A percentile compares a stretch with the other conserved stretches of the same genome.
Conservation (phyloP, 1,284 basidiomycete genomes). For the Cryptococcus floricola region DNA sequence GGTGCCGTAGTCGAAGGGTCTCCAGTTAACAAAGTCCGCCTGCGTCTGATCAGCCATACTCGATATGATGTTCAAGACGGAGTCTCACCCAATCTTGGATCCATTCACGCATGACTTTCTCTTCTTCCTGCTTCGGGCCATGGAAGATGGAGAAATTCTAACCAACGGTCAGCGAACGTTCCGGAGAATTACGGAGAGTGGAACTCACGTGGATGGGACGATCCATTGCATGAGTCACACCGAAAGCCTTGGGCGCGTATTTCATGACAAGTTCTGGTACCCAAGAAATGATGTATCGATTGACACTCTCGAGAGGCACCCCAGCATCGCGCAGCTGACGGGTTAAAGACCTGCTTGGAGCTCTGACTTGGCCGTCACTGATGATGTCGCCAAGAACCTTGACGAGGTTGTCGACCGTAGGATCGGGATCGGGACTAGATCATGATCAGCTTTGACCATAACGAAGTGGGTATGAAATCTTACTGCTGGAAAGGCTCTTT, state of each 20-base stretch:
- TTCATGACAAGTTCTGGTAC: conserved; percentile 8
- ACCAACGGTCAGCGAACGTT: not conserved
- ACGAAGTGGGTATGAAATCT: not conserved
- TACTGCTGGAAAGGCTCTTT: conserved; percentile 12
- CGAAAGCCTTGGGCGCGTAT: conserved; percentile 5
- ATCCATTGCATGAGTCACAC: conserved; percentile 12
- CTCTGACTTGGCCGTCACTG: conserved; percentile 24
- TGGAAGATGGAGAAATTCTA: conserved; percentile 13
- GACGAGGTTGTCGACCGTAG: conserved; percentile 3
- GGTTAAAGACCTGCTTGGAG: conserved; percentile 17
- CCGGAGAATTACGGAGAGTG: not conserved
- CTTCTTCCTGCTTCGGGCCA: conserved; percentile 5
- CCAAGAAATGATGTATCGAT: conserved; percentile 24
- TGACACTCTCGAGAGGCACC: conserved; percentile 11
- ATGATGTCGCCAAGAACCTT: conserved; percentile 22
- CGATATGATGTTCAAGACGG: not conserved
- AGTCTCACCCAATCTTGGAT: conserved; percentile 12
- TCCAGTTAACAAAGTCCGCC: not conserved
- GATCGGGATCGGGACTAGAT: conserved; percentile 7
- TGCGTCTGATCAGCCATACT: too few relatives aligned
- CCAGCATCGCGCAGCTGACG: conserved; percentile 17
- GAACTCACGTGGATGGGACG: conserved; percentile 8
- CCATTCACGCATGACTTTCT: conserved; percentile 11
- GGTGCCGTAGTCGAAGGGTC: conserved; percentile 7
- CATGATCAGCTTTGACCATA: not conserved